Conservation (phyloP, 768 basidiomycete species). For the Lactifluus hygrophoroides region DNA sequence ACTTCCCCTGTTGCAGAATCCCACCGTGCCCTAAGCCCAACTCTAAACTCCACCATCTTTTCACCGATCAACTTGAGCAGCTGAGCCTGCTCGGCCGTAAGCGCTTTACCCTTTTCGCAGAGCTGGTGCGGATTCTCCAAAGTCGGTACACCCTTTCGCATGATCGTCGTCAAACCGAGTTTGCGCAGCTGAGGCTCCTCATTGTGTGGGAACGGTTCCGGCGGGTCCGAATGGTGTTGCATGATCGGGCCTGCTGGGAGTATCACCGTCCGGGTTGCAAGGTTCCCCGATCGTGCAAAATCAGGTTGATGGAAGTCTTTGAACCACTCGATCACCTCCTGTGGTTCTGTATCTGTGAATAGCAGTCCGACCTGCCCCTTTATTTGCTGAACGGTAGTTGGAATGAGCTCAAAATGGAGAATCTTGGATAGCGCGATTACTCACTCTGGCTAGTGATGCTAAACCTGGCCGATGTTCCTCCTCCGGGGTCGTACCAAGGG, state of each 20-base stretch:
- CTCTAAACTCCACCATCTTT: slow-evolving; percentile 78
- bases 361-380: slow-evolving; percentile 92
- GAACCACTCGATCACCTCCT: slow-evolving; percentile 94
- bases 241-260: slow-evolving; percentile 82
- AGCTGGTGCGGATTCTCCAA: slow-evolving; percentile 72
- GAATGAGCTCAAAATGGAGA: background rate
- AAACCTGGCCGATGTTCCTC: slow-evolving; percentile 79
- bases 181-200: slow-evolving; percentile 95
- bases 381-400: slow-evolving; percentile 53
- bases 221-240: slow-evolving; percentile 67
- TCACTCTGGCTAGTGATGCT: slow-evolving; percentile 69
- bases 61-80: slow-evolving; percentile 86
- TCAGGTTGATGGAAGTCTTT: slow-evolving; percentile 81
- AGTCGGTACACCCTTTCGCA: slow-evolving; percentile 85
- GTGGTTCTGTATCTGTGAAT: slow-evolving; percentile 84
- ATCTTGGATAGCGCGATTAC: slow-evolving; percentile 19
- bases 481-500: slow-evolving; percentile 78
- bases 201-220: slow-evolving; percentile 91
- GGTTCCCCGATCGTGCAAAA: slow-evolving; percentile 84
- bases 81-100: slow-evolving; percentile 86
- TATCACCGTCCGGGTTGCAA: slow-evolving; percentile 61
- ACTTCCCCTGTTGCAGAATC: slow-evolving; percentile 60
- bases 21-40: slow-evolving; percentile 67
- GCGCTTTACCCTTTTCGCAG: slow-evolving; percentile 70
- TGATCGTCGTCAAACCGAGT: slow-evolving; percentile 75